Conservation (phyloP, 2,329 filamentous ascomycete species). For the Waltergamsia citrina region DNA sequence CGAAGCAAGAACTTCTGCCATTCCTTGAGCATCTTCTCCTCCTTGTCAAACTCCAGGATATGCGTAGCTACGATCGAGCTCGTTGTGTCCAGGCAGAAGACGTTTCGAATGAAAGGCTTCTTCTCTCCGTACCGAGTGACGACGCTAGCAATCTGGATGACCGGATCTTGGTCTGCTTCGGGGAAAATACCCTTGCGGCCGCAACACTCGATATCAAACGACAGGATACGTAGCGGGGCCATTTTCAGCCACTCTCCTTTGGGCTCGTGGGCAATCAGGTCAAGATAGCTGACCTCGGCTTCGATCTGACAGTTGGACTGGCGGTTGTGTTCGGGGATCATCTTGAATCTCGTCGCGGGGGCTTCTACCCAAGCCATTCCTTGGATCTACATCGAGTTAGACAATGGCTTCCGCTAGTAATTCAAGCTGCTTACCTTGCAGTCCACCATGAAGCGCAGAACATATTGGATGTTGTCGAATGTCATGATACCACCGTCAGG, state of each 20-base stretch:
- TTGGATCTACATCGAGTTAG: constrained; percentile 47
- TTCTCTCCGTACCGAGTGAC: constrained; percentile 91
- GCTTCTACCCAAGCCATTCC: constrained; percentile 98
- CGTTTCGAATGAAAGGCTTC: constrained; percentile 92
- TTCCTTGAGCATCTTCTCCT: constrained; percentile 81
- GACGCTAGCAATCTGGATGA: constrained; percentile 96
- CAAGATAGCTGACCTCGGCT: constrained; percentile 70
- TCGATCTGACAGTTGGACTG: constrained; percentile 97
- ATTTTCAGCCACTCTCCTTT: constrained; percentile 97
- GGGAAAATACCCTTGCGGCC: constrained; percentile 97
- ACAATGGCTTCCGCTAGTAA: background rate
- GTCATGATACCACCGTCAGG: constrained; percentile 67
- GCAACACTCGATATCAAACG: constrained; percentile 98
- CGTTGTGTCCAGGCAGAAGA: constrained; percentile 89
- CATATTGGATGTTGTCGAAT: constrained; percentile 93
- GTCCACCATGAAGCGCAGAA: constrained; percentile 96
- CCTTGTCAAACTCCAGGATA: constrained; percentile 71
- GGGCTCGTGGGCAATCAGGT: constrained; percentile 78
- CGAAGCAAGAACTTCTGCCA: constrained; percentile 88
- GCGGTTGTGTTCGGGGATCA: constrained; percentile 55
- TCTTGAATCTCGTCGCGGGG: constrained; percentile 60
- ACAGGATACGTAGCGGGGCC: constrained; percentile 84
- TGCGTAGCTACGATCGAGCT: constrained; percentile 93
- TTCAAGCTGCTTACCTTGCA: constrained; percentile 50
- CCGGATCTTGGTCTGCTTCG: constrained; percentile 81